A percentile compares a stretch with the other conserved stretches of the same genome.
phyloP scores from a whole-genome alignment of 192 early-diverging fungal species.

The Umbelopsis isabellina region DNA sequence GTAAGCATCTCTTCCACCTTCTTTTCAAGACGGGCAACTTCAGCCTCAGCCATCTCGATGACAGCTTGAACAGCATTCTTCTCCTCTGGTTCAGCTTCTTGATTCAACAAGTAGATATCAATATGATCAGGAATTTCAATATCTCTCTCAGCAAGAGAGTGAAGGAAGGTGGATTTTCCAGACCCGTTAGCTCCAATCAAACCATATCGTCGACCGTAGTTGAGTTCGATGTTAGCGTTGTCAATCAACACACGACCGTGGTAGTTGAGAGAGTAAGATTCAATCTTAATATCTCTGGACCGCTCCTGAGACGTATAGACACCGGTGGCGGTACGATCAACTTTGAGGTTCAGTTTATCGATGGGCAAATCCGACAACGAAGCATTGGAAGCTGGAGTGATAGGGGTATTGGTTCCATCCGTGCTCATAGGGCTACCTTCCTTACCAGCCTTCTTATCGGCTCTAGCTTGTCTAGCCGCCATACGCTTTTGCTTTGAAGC shows the following conservation, averaged over 20 bases:
- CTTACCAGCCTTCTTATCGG: constrained; percentile 44
- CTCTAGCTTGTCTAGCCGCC: constrained; percentile 64
- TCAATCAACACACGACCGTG: constrained; percentile 93
- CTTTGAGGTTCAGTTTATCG: constrained; percentile 65
- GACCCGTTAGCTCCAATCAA: constrained; percentile 95
- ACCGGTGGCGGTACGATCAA: constrained; percentile 88
- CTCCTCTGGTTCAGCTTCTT: constrained; percentile 95
- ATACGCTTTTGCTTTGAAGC: constrained; percentile 82
- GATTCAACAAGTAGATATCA: constrained; percentile 95
- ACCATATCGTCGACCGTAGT: constrained; percentile 94
- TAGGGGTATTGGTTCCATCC: constrained; percentile 39
- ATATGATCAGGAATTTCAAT: constrained; percentile 96
- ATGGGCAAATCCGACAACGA: constrained; percentile 51
- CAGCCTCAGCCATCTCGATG: constrained; percentile 84
- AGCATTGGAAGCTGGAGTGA: constrained; percentile 36
- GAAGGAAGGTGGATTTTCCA: constrained; percentile 91
- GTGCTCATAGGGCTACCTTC: constrained; percentile 35
- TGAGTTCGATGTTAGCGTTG: constrained; percentile 95
- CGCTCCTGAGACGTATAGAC: constrained; percentile 87
- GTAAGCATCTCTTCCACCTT: constrained; percentile 89
- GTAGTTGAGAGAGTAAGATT: constrained; percentile 91
- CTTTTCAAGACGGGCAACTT: constrained; percentile 90
- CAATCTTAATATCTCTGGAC: constrained; percentile 96
- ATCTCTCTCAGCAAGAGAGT: constrained; percentile 90
- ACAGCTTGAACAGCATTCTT: constrained; percentile 91